Evolutionary conservation across 352 stramenopile genomes (phyloP).

Genomic region (Plasmopara viticola): DNA sequence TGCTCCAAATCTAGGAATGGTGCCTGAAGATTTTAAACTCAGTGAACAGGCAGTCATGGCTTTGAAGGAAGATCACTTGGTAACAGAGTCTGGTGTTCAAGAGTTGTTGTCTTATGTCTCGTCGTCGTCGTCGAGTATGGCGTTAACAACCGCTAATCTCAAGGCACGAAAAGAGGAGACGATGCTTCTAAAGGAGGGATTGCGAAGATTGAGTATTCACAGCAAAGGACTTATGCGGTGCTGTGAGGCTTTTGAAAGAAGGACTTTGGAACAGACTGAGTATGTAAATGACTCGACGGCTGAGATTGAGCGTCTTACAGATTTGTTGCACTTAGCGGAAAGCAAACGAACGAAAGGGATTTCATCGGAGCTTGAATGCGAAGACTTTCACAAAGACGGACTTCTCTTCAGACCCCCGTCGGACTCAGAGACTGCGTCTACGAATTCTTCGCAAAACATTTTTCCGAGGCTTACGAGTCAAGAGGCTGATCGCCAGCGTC

Average conservation of each 20-base stretch:
- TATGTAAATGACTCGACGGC: slow-evolving; percentile 32
- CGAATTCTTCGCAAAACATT: slow-evolving; percentile 29
- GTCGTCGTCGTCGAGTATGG: slow-evolving; percentile 17
- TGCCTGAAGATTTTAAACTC: slow-evolving; percentile 40
- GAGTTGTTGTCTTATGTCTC: slow-evolving; percentile 48
- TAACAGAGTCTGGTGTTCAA: slow-evolving; percentile 54
- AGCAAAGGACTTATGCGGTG: slow-evolving; percentile 42
- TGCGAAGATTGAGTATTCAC: slow-evolving; percentile 37
- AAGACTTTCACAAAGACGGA: slow-evolving; percentile 19
- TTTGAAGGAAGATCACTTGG: slow-evolving; percentile 61
- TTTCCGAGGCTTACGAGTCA: slow-evolving; percentile 25
- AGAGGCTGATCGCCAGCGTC: slow-evolving; percentile 30
- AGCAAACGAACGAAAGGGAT: slow-evolving; percentile 13
- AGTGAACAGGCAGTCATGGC: slow-evolving; percentile 38
- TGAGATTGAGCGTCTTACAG: slow-evolving; percentile 42
- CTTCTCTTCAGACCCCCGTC: slow-evolving; percentile 16
- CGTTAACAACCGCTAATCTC: slow-evolving; percentile 32
- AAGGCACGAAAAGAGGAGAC: slow-evolving; percentile 45
- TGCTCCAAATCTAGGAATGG: slow-evolving; percentile 18
- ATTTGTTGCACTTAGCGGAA: slow-evolving; percentile 24
- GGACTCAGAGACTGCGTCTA: slow-evolving; percentile 29
- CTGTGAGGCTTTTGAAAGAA: slow-evolving; percentile 40
- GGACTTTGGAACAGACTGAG: slow-evolving; percentile 38
- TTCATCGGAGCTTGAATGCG: slow-evolving; percentile 19
- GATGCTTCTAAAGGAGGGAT: slow-evolving; percentile 42